A percentile compares a stretch with the other conserved stretches of the same genome.
Conservation (phyloP, 75 land plant genomes). For the Picea glauca region DNA sequence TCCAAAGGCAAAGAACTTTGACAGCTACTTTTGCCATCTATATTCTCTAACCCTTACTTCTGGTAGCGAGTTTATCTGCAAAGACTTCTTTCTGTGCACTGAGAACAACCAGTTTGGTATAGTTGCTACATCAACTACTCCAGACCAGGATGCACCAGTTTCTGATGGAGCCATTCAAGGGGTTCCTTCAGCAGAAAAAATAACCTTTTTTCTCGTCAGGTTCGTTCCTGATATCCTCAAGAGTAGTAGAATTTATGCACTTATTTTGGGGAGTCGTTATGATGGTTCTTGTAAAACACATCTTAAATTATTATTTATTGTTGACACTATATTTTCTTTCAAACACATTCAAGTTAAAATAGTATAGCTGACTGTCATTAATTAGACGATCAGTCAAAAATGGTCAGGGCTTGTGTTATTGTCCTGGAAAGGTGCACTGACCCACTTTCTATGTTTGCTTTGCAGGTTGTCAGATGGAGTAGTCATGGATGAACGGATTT, state of each 20-base stretch:
- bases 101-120: constrained; percentile 75
- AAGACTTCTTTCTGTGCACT: constrained; percentile 79
- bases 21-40: constrained; percentile 80
- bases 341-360: not conserved
- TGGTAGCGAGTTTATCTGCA: constrained; percentile 74
- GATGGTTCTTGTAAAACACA: no score
- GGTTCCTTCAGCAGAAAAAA: constrained; percentile 84
- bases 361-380: not conserved
- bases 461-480: constrained; percentile 82
- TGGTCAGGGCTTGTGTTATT: not conserved
- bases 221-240: constrained; percentile 11
- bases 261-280: no score
- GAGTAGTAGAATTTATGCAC: no score
- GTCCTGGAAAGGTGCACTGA: constrained; percentile 1
- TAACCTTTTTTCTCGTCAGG: constrained; percentile 83
- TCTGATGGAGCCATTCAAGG: constrained; percentile 67
- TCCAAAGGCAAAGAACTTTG: constrained; percentile 61
- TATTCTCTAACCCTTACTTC: constrained; percentile 65
- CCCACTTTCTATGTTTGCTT: constrained; percentile 10
- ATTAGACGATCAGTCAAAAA: not conserved
- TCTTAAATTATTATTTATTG: not conserved
- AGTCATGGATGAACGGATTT: constrained; percentile 69
- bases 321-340: not conserved
- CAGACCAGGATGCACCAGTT: constrained; percentile 54
- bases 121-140: constrained; percentile 91